Evolutionary conservation across 179 eudicot genomes (phyloP), one percentile per base, ranked within the genome.

Genomic region (Beta macrorhiza): DNA sequence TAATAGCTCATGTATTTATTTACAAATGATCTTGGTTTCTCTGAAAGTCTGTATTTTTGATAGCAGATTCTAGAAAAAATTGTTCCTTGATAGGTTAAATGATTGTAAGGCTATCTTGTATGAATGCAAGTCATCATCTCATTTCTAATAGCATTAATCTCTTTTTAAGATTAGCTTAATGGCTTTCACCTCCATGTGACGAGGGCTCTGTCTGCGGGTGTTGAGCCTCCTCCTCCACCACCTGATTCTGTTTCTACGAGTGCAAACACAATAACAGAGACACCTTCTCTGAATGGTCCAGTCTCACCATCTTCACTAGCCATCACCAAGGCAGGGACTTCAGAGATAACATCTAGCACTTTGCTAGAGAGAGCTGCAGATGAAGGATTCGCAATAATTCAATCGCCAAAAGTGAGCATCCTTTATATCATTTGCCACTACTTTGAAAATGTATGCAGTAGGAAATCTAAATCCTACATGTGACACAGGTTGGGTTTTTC

Each of bases 401-500:
- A 81, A 79, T 94, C 99, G 79, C 98, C 98, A 58, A 90, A 83
- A 89, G 99, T 95, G 79, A 86, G 88, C 79, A 65, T 68, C 56
- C 63, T 70, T 32, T 37, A 37, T 37, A 37, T 37, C 42, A 37
- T 37, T 37, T 37, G 42, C 42, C 59, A 76, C 71, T 76, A 22
- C 62, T 76, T 22, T 5, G 12, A 52, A 12, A 13, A 52, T 37
- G 25, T 57, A 17, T 69, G n/a, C 13, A 61, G 77, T 25, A 37
- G 51, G 44, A 61, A 78, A 67, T 68, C 75, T 72, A 61, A 74
- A 37, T 20, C 56, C 44, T 37, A 65, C 61, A 65, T 2, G 25
- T 52, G 9, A 64, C 83, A 83, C 90, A 95, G 98, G 98, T 95
- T 84, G 99, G 99, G 77, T 89, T 82, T 83, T 95, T 93, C 84